A percentile compares a stretch with the other conserved stretches of the same genome.
These are phyloP conservation scores for Opeltia flavorubescens DNA, from an alignment of 495 filamentous ascomycete genomes.

Conservation along the genomic window DNA sequence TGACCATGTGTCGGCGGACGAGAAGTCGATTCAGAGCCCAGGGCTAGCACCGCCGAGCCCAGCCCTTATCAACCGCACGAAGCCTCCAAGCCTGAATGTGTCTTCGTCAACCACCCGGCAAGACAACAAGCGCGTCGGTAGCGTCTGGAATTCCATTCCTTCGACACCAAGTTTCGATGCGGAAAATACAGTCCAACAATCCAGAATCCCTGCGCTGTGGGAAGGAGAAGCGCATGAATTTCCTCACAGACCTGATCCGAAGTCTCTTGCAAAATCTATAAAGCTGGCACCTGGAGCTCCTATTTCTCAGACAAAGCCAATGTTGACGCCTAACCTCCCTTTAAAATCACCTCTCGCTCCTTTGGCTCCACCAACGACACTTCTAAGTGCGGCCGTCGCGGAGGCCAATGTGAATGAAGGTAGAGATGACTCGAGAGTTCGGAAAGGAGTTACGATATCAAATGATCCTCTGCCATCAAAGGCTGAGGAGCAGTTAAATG, in stretches of 20 bases:
- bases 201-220: too few relatives aligned
- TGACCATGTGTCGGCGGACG: conserved; percentile 23
- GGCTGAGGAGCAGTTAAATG: background rate
- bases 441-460: background rate
- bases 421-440: conserved; percentile 25
- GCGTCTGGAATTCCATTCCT: too few relatives aligned
- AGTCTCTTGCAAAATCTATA: conserved; percentile 30
- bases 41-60: conserved; percentile 27
- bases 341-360: conserved; percentile 18
- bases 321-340: conserved; percentile 27
- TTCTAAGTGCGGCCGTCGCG: conserved; percentile 23
- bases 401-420: conserved; percentile 41
- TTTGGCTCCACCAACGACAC: background rate
- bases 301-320: conserved; percentile 38
- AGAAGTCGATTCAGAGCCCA: conserved; percentile 22
- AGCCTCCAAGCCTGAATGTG: background rate
- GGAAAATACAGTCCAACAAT: too few relatives aligned
- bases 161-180: too few relatives aligned
- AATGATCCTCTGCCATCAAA: background rate
- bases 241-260: conserved; percentile 17
- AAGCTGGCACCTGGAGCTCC: conserved; percentile 40
- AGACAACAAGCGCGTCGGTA: too few relatives aligned
- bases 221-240: background rate
- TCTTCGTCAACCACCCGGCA: background rate
- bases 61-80: conserved; percentile 9